Percentiles rank a stretch among this genome's conserved stretches.
Evolutionary conservation across 1,284 basidiomycete genomes (phyloP).

Genomic region (Salmacisia buchloeana): DNA sequence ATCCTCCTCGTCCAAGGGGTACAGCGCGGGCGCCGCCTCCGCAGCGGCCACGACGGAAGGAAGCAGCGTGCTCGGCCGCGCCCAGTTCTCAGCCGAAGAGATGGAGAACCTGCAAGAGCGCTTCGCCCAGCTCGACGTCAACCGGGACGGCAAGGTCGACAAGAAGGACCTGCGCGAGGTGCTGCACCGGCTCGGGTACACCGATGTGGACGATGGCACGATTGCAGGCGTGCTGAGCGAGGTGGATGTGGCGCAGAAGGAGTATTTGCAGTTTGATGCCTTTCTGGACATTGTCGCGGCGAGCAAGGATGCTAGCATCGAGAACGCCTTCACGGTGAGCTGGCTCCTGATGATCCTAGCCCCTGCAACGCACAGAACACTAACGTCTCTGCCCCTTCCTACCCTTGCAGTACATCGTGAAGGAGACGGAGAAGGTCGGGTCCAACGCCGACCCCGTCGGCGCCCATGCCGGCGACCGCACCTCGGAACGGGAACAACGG

Average conservation of each 20-base stretch:
- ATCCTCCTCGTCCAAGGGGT: background rate
- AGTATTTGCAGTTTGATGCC: constrained; percentile 40
- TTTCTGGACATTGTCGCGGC: constrained; percentile 42
- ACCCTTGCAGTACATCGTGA: constrained; percentile 32
- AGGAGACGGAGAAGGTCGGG: constrained; percentile 31
- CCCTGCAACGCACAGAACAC: too few relatives aligned
- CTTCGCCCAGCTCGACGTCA: constrained; percentile 40
- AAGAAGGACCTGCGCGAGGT: constrained; percentile 38
- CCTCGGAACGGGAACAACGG: constrained; percentile 29
- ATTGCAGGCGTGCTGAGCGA: constrained; percentile 37
- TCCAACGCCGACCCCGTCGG: constrained; percentile 34
- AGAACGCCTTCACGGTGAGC: constrained; percentile 34
- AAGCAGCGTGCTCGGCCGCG: constrained; percentile 28
- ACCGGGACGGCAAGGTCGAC: constrained; percentile 40
- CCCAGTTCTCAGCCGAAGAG: constrained; percentile 40
- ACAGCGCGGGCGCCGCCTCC: background rate
- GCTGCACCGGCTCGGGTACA: constrained; percentile 36
- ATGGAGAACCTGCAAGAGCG: constrained; percentile 34
- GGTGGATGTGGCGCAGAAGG: constrained; percentile 39
- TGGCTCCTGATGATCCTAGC: too few relatives aligned
- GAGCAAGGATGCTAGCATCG: constrained; percentile 36
- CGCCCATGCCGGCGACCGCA: constrained; percentile 31
- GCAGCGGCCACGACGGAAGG: constrained; percentile 20
- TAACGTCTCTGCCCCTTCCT: too few relatives aligned
- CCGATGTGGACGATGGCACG: constrained; percentile 31